Conservation (phyloP, 164 flowering plant species). For the Dillenia suffruticosa region DNA sequence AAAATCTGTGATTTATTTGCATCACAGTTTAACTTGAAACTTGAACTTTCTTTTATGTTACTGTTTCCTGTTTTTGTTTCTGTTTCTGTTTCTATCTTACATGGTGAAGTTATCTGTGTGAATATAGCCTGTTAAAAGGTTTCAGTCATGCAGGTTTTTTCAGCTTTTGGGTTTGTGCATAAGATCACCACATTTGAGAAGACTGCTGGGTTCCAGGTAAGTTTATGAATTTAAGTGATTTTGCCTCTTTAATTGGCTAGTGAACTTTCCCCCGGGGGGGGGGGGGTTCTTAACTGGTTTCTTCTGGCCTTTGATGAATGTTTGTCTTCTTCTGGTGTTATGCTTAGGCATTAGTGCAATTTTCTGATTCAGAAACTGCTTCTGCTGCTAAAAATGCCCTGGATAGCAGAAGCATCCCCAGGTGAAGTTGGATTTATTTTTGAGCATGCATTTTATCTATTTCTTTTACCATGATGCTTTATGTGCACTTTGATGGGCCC, state of each 20-base stretch:
- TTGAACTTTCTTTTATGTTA: too few relatives aligned
- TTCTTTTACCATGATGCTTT: too few relatives aligned
- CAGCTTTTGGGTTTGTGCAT: conserved; percentile 96
- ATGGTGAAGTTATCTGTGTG: too few relatives aligned
- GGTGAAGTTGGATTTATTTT: conserved; percentile 48
- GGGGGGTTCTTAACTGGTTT: background rate
- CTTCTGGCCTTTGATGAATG: background rate
- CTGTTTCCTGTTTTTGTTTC: too few relatives aligned
- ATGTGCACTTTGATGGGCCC: too few relatives aligned
- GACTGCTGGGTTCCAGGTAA: conserved; percentile 97
- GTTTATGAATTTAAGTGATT: conserved; percentile 3
- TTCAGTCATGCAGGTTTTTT: conserved; percentile 77
- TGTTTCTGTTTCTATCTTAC: too few relatives aligned
- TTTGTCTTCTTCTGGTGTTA: background rate
- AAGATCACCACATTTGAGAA: conserved; percentile 98
- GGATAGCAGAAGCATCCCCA: conserved; percentile 95
- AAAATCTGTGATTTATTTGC: too few relatives aligned
- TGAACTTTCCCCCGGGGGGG: too few relatives aligned
- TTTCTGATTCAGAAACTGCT: conserved; percentile 82
- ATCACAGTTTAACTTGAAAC: too few relatives aligned
- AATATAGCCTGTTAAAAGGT: background rate
- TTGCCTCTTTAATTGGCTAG: too few relatives aligned
- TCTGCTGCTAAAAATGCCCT: conserved; percentile 80
- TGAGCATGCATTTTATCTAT: conserved; percentile 2
- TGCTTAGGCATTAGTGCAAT: conserved; percentile 86